These are phyloP conservation scores for Amanita inopinata DNA, from an alignment of 768 basidiomycete species.

Conservation along the genomic window DNA sequence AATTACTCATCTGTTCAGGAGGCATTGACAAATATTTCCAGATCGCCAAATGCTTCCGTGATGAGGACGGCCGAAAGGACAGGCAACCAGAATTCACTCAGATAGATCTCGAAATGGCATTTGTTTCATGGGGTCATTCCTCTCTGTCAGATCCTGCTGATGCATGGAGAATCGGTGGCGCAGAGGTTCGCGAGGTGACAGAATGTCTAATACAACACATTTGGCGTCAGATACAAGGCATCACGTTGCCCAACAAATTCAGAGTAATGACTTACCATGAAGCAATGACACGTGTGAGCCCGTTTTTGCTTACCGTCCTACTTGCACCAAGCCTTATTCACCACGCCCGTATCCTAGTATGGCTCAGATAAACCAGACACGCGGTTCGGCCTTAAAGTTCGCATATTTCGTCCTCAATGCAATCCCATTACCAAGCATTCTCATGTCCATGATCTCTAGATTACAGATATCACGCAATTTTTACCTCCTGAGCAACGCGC, in stretches of 20 bases:
- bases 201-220: slow-evolving; percentile 66
- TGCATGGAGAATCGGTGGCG: slow-evolving; percentile 79
- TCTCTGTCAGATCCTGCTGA: slow-evolving; percentile 18
- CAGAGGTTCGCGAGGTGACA: slow-evolving; percentile 69
- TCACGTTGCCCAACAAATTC: slow-evolving; percentile 55
- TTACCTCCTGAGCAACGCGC: slow-evolving; percentile 22
- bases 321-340: slow-evolving; percentile 12
- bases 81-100: slow-evolving; percentile 97
- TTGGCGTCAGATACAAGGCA: slow-evolving; percentile 63
- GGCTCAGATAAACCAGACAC: slow-evolving; percentile 95
- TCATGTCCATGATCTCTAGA: slow-evolving; percentile 22
- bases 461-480: slow-evolving; percentile 32
- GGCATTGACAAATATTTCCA: slow-evolving; percentile 88
- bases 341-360: slow-evolving; percentile 60
- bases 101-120: slow-evolving; percentile 94
- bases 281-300: slow-evolving; percentile 78
- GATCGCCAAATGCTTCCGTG: slow-evolving; percentile 89
- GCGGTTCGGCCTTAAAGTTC: slow-evolving; percentile 78
- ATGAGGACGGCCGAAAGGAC: slow-evolving; percentile 92
- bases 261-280: slow-evolving; percentile 81
- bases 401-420: slow-evolving; percentile 9
- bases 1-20: slow-evolving; percentile 84
- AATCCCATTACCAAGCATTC: not conserved
- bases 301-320: slow-evolving; percentile 8
- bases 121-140: slow-evolving; percentile 67